Evolutionary conservation across 2,329 filamentous ascomycete species (phyloP).

Genomic region (Colletotrichum sp.): DNA sequence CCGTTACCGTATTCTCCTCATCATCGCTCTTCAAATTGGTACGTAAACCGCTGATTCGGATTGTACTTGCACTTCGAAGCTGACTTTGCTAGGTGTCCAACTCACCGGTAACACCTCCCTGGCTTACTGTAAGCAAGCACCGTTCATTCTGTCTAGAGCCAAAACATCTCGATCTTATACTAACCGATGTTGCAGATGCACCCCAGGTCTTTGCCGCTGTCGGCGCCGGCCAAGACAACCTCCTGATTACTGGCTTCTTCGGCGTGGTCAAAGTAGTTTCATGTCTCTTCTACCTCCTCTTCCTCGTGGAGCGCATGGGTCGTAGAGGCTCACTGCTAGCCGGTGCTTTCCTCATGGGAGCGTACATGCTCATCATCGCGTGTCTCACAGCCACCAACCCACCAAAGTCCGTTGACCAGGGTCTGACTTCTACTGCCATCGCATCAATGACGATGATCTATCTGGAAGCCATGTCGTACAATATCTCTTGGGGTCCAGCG

Average conservation of each 20-base stretch:
- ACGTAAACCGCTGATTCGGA: neutral
- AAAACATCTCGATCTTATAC: neutral
- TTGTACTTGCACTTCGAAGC: neutral
- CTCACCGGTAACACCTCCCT: slow-evolving; percentile 56
- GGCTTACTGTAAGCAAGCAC: slow-evolving; percentile 44
- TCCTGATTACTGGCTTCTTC: slow-evolving; percentile 58
- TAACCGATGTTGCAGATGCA: slow-evolving; percentile 35
- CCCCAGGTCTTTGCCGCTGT: slow-evolving; percentile 57
- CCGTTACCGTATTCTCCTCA: slow-evolving; percentile 51
- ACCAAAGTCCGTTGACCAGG: slow-evolving; percentile 30
- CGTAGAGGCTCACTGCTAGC: slow-evolving; percentile 52
- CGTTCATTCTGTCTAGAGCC: too few relatives aligned
- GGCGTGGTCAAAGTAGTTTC: slow-evolving; percentile 56
- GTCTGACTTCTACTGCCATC: slow-evolving; percentile 43
- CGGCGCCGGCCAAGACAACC: slow-evolving; percentile 44
- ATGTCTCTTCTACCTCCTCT: slow-evolving; percentile 50
- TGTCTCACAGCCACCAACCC: slow-evolving; percentile 52
- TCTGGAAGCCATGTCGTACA: slow-evolving; percentile 54
- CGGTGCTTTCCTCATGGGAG: slow-evolving; percentile 54
- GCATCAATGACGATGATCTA: slow-evolving; percentile 57
- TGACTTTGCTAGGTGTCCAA: slow-evolving; percentile 36
- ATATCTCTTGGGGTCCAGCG: slow-evolving; percentile 57
- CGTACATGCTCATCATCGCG: slow-evolving; percentile 57
- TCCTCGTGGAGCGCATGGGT: slow-evolving; percentile 52
- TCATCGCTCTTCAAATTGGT: slow-evolving; percentile 55